Base-by-base conservation (phyloP, 176 grass and related monocot species). In the Triticum urartu region DNA sequence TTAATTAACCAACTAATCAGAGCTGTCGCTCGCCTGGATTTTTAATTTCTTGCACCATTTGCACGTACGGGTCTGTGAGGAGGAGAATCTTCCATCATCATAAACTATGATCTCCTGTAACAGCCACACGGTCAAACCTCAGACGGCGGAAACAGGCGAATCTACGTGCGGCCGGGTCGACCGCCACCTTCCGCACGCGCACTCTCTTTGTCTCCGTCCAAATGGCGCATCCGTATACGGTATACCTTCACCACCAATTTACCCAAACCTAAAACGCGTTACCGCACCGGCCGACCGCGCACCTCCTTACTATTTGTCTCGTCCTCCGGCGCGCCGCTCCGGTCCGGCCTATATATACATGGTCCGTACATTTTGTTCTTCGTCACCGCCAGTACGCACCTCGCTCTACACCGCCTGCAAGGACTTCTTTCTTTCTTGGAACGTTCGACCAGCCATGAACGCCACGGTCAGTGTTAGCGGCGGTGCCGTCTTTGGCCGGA, bases 391-490 rank as follows among this genome's bases (percentile, higher is more conserved):
- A 70, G 17, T 59, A 21, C 54, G 54, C 77, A 60, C 13, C 45
- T 26, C 5, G 40, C 79, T 40, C 42, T 9, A 25, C n/a, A 74
- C 30, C 50, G n/a, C 48, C 45, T 33, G 35, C 50, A 30, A 14
- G 52, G 14, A 52, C 45, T 14, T 13, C 34, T 17, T 39, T 36
- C 21, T 43, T 12, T 47, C 43, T 47, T 61, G 36, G 20, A 1
- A 15, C n/a, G 21, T 14, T 14, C 38, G 66, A 72, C 17, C 33
- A 79, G 34, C 64, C 80, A 76, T 82, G 79, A 88, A 65, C 71
- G 17, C 17, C 48, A 7, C 66, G 5, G 58, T 25, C n/a, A 67
- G 20, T 24, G 36, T 0, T 11, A 11, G 12, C 22, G 17, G 7
- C 25, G 33, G 10, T 7, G 18, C 61, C 45, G 33, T 24, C 6